phyloP scores from a whole-genome alignment of 1,284 basidiomycete species.

The Leccinum variabile region DNA sequence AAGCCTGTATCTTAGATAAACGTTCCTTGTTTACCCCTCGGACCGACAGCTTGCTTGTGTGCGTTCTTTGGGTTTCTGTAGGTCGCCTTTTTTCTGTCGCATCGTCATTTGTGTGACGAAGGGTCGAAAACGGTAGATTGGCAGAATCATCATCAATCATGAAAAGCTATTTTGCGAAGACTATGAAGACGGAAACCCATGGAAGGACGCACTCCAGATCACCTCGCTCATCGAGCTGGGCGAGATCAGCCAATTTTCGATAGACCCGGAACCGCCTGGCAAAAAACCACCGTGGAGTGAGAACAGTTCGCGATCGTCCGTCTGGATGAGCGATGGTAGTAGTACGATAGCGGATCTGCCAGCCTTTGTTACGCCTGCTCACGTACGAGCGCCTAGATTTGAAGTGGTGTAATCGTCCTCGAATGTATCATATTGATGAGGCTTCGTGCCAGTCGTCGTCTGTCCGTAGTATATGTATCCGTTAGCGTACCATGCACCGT shows the following conservation, averaged over 20 bases:
- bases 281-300: background rate
- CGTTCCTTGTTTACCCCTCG: background rate
- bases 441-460: background rate
- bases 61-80: slow-evolving; percentile 2
- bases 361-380: background rate
- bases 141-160: slow-evolving; percentile 11
- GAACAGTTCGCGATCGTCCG: background rate
- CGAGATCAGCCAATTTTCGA: background rate
- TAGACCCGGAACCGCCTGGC: background rate
- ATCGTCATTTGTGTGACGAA: background rate
- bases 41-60: slow-evolving; percentile 10
- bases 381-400: background rate
- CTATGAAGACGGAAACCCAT: background rate
- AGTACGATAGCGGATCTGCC: background rate
- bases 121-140: slow-evolving; percentile 1
- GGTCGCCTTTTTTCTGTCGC: background rate
- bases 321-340: background rate
- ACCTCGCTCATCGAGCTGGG: background rate
- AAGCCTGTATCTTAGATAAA: background rate
- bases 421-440: background rate
- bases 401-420: background rate
- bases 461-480: background rate
- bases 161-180: background rate
- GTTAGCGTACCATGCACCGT: background rate
- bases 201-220: background rate